These are phyloP conservation scores for Lupinus albus DNA, from an alignment of 306 rosid species.

Conservation along the genomic window DNA sequence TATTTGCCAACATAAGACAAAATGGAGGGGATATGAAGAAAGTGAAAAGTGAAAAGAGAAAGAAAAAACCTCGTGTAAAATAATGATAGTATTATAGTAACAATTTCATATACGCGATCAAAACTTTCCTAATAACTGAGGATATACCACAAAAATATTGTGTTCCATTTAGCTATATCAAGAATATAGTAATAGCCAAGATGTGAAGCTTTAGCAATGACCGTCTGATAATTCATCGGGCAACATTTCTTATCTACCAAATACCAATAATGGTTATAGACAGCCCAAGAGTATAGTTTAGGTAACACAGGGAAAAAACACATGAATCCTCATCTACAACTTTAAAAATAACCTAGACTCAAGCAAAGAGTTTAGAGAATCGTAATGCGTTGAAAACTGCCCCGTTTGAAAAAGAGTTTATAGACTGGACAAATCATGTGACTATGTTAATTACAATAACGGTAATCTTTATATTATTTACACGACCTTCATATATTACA, in stretches of 20 bases:
- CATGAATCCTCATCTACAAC: constrained; percentile 22
- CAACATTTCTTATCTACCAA: constrained; percentile 16
- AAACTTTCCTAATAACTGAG: constrained; percentile 31
- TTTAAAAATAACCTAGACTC: constrained; percentile 20
- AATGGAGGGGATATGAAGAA: constrained; percentile 11
- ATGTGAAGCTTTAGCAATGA: constrained; percentile 1
- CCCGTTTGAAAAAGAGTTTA: too few species aligned
- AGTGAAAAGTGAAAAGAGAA: constrained; percentile 11
- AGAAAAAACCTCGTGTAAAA: constrained; percentile 16
- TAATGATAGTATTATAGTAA: constrained; percentile 19
- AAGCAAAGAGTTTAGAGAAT: constrained; percentile 9
- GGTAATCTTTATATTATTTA: too few species aligned
- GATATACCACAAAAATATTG: constrained; percentile 25
- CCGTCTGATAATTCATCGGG: constrained; percentile 14
- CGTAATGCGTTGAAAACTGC: constrained; percentile 11
- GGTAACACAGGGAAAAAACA: constrained; percentile 26
- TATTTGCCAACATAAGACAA: constrained; percentile 23
- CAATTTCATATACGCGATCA: constrained; percentile 15
- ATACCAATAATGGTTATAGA: neutral
- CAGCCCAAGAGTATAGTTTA: constrained; percentile 21
- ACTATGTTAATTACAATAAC: too few species aligned
- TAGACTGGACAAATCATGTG: too few species aligned
- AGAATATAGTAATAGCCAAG: constrained; percentile 7
- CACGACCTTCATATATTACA: too few species aligned
- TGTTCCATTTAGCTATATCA: constrained; percentile 23